A percentile compares a stretch with the other conserved stretches of the same genome.
phyloP scores from a whole-genome alignment of 2,329 filamentous ascomycete species.

The Hypoxylon sp. region DNA sequence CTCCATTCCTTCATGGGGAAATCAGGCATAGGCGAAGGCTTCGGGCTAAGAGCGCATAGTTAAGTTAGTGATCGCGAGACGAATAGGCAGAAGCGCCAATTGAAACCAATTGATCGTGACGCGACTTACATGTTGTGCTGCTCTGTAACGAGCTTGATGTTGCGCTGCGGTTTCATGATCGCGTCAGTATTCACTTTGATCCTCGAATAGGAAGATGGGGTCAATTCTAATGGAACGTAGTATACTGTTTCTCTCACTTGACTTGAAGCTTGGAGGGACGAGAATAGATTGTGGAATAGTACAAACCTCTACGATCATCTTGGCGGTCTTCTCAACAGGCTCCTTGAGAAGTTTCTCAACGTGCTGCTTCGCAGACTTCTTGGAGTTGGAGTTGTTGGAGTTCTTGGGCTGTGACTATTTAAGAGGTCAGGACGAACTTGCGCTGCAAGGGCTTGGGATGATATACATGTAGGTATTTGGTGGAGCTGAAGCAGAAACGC shows the following conservation, averaged over 20 bases:
- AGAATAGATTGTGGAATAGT: not conserved
- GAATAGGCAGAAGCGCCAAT: not conserved
- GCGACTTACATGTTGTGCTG: conserved; percentile 85
- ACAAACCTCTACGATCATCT: conserved; percentile 51
- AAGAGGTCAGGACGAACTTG: not conserved
- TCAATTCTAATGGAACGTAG: not conserved
- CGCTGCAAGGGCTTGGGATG: conserved; percentile 9
- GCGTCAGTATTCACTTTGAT: conserved; percentile 43
- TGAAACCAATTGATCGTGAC: not conserved
- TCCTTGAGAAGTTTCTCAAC: not conserved
- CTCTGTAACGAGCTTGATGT: conserved; percentile 92
- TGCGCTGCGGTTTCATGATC: conserved; percentile 73
- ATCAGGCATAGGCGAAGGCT: conserved; percentile 84
- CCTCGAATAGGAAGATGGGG: not conserved
- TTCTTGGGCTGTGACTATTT: not conserved
- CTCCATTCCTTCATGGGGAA: conserved; percentile 96
- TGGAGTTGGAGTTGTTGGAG: too few relatives aligned
- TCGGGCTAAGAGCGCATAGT: conserved; percentile 68
- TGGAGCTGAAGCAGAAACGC: not conserved
- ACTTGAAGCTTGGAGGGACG: not conserved
- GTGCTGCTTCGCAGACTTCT: too few relatives aligned
- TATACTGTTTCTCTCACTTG: not conserved
- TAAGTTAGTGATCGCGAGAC: conserved; percentile 38
- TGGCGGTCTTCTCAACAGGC: conserved; percentile 16
- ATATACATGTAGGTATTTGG: too few relatives aligned